These are phyloP conservation scores for Cymodocea nodosa DNA, from an alignment of 116 monocot species.

Conservation along the genomic window DNA sequence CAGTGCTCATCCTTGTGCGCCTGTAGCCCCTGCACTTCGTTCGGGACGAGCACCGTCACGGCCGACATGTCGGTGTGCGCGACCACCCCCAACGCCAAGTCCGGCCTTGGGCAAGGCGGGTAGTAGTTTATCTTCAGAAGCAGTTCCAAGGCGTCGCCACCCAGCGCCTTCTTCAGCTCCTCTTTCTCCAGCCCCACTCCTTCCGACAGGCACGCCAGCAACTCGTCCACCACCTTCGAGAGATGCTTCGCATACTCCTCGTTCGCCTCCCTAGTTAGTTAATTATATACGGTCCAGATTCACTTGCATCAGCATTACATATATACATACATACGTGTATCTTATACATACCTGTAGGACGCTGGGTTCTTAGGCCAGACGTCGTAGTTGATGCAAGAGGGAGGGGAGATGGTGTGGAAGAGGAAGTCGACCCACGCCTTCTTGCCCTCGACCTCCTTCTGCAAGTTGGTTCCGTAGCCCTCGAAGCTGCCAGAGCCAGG, in stretches of 20 bases:
- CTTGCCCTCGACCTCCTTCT: slow-evolving; percentile 6
- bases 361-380: slow-evolving; percentile 7
- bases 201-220: slow-evolving; percentile 28
- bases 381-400: background rate
- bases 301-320: no score
- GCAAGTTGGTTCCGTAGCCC: slow-evolving; percentile 3
- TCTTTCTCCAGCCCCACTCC: slow-evolving; percentile 38
- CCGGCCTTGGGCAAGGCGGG: slow-evolving; percentile 58
- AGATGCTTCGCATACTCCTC: slow-evolving; percentile 40
- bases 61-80: slow-evolving; percentile 64
- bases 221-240: slow-evolving; percentile 18
- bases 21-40: slow-evolving; percentile 59
- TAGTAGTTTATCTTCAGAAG: slow-evolving; percentile 71
- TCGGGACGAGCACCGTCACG: slow-evolving; percentile 55
- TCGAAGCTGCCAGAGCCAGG: background rate
- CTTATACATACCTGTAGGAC: background rate
- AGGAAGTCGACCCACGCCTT: slow-evolving; percentile 8
- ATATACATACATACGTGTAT: no score
- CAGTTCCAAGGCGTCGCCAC: slow-evolving; percentile 40
- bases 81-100: slow-evolving; percentile 44
- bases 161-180: slow-evolving; percentile 28
- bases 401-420: slow-evolving; percentile 9
- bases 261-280: slow-evolving; percentile 49
- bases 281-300: no score
- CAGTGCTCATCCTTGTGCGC: slow-evolving; percentile 48